Conservation (phyloP, 345 rosid species). For the Eucalyptus albens region DNA sequence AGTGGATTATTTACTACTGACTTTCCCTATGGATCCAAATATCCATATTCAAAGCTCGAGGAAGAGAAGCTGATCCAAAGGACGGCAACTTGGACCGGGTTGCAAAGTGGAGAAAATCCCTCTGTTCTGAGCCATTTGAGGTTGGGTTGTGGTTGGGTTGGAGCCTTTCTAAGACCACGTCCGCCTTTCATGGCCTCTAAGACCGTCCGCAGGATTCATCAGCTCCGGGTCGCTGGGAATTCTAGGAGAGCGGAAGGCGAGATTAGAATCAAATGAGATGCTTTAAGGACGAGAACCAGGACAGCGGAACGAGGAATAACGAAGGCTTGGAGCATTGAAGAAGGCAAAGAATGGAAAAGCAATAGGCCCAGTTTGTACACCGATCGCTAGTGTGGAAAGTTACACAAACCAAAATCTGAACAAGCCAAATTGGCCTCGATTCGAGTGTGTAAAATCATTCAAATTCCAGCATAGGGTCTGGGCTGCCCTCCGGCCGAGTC, state of each 20-base stretch:
- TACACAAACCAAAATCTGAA: neutral
- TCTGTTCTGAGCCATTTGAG: neutral
- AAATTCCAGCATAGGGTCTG: neutral
- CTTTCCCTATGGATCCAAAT: rapidly evolving
- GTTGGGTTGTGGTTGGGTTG: neutral
- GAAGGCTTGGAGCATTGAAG: neutral
- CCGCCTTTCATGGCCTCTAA: neutral
- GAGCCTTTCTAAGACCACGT: neutral
- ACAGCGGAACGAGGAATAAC: neutral
- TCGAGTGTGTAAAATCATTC: neutral
- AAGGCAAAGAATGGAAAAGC: neutral
- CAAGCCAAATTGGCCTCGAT: neutral
- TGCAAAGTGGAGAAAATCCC: neutral
- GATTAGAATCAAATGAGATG: neutral
- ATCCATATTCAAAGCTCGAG: rapidly evolving
- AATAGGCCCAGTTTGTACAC: neutral
- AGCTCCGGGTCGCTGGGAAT: neutral
- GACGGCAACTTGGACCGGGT: neutral
- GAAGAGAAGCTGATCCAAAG: neutral
- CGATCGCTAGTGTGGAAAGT: neutral
- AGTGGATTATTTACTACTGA: rapidly evolving
- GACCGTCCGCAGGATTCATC: neutral
- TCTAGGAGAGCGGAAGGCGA: neutral
- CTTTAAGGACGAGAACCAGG: neutral
- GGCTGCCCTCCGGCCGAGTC: neutral